A percentile compares a stretch with the other conserved stretches of the same genome.
Conservation (phyloP, 768 basidiomycete species). For the Boletus huronensis region DNA sequence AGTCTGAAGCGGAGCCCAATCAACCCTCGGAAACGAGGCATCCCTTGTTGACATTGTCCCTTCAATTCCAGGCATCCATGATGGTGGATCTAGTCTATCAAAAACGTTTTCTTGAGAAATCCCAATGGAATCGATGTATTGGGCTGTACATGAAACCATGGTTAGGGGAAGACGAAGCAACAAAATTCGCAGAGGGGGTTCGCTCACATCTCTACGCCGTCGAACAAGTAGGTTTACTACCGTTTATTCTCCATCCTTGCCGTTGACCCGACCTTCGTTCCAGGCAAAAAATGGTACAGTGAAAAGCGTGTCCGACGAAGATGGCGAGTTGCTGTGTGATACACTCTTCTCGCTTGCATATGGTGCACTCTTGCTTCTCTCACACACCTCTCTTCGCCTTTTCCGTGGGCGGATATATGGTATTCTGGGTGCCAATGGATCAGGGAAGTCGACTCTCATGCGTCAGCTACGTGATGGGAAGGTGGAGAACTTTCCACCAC, state of each 20-base stretch:
- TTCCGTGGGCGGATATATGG: slow-evolving; percentile 92
- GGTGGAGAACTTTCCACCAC: slow-evolving; percentile 94
- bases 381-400: slow-evolving; percentile 87
- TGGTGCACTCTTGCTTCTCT: slow-evolving; percentile 89
- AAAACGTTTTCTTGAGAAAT: slow-evolving; percentile 51
- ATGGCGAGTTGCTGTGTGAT: slow-evolving; percentile 86
- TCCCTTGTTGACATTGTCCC: slow-evolving; percentile 52
- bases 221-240: slow-evolving; percentile 51
- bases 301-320: slow-evolving; percentile 48
- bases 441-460: slow-evolving; percentile 94
- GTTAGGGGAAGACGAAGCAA: slow-evolving; percentile 49
- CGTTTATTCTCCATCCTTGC: neutral
- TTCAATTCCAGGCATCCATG: slow-evolving; percentile 71
- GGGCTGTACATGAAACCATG: slow-evolving; percentile 72
- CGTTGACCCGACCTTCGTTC: slow-evolving; percentile 9
- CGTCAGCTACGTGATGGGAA: slow-evolving; percentile 93
- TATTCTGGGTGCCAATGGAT: slow-evolving; percentile 93
- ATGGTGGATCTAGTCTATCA: slow-evolving; percentile 72
- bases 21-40: slow-evolving; percentile 53
- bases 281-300: slow-evolving; percentile 58
- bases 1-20: slow-evolving; percentile 43
- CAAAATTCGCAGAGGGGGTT: slow-evolving; percentile 57
- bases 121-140: slow-evolving; percentile 67
- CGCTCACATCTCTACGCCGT: slow-evolving; percentile 72
- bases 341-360: slow-evolving; percentile 95